Percentiles rank a stretch among this genome's conserved stretches.
Evolutionary conservation across 2,329 filamentous ascomycete species (phyloP).

Genomic region (Cladosporium sp.): DNA sequence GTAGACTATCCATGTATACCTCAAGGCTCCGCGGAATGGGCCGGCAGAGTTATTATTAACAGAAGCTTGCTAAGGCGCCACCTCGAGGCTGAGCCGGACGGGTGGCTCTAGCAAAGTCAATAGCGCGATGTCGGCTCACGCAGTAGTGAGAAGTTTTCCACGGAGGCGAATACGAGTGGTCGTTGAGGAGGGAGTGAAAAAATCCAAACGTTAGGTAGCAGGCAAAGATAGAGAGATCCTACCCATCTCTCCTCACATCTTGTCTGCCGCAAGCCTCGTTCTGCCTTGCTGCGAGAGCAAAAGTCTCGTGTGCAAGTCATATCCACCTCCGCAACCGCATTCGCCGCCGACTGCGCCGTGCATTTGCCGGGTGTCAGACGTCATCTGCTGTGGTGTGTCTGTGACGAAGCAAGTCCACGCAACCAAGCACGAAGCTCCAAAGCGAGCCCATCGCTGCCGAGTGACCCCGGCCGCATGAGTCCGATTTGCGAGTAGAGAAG

Average conservation of each 20-base stretch:
- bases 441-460: not conserved
- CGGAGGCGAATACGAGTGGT: not conserved
- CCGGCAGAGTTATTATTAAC: slow-evolving; percentile 4
- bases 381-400: not conserved
- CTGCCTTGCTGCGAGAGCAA: too few relatives aligned
- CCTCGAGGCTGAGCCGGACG: slow-evolving; percentile 8
- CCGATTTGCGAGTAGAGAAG: slow-evolving; percentile 4
- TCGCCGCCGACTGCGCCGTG: slow-evolving; percentile 1
- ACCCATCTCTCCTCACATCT: not conserved
- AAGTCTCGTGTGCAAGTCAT: not conserved
- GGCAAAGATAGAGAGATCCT: not conserved
- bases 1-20: too few relatives aligned
- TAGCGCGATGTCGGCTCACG: slow-evolving; percentile 4
- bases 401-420: slow-evolving; percentile 4
- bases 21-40: not conserved
- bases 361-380: slow-evolving; percentile 4
- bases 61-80: slow-evolving; percentile 12
- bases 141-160: slow-evolving; percentile 9
- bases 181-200: not conserved
- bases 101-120: slow-evolving; percentile 10
- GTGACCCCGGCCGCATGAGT: slow-evolving; percentile 5
- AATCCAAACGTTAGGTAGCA: not conserved
- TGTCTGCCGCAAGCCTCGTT: too few relatives aligned
- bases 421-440: not conserved
- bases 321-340: slow-evolving; percentile 1